Evolutionary conservation across 345 rosid genomes (phyloP), one percentile per base, ranked within the genome.

Genomic region (Eucalyptus brandiana): DNA sequence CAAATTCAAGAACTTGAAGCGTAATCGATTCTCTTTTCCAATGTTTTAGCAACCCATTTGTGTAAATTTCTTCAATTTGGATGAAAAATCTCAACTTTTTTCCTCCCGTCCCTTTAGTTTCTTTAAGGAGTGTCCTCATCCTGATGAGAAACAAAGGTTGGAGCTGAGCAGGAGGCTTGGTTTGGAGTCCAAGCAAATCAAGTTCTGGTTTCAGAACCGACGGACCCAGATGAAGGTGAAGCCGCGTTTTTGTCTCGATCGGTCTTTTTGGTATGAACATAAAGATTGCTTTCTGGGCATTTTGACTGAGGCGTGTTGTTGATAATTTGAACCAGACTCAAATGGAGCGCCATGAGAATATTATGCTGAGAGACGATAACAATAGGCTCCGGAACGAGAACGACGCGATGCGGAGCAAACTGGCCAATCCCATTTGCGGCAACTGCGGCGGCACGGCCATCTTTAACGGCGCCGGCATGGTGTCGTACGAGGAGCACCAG

Each of bases 131-230:
- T 94, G 94, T 87, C 97, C 97, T 89, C 97, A 95, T 89, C 98
- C 98, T 8, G 95, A 93, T 89, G 97, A 95, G 88, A 94, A 94
- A 87, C 97, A 94, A 91, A 94, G 97, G 90, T 12, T 48, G 83
- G 96, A 93, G 80, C 94, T 95, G 76, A 92, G 96, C 88, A 91
- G 89, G 86, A 93, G 90, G 90, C 96, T 96, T 89, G 91, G 93
- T 88, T 89, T 95, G 88, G 96, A 92, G 88, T 86, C 88, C 81
- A 94, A 87, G 88, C 97, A 96, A 91, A 94, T 95, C 91, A 96
- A 96, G 92, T 95, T 95, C 86, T 96, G 98, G 98, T 96, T 96
- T 90, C 98, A 96, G 87, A 96, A 96, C 89, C 89, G 95, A 87
- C 91, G 98, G 89, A 95, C 97, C n/a, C 98, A 96, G 83, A 92